Conservation (phyloP, 139 green algal genomes). For the Micractinium sp. region DNA sequence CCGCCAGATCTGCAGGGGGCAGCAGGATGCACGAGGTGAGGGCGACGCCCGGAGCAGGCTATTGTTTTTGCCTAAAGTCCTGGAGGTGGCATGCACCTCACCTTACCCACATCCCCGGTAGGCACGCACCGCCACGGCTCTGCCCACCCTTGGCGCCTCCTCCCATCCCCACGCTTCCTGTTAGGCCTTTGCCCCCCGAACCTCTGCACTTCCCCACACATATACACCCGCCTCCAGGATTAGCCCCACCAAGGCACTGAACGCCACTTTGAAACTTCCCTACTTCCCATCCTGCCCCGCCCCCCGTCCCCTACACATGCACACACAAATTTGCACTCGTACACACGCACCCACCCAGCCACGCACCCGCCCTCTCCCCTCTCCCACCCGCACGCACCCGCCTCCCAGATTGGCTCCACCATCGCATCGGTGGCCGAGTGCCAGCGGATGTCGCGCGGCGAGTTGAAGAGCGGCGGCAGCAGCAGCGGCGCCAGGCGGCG, state of each 20-base stretch:
- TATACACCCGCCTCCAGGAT: conserved; percentile 43
- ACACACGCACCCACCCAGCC: neutral
- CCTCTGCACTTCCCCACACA: neutral
- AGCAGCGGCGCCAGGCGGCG: conserved; percentile 51
- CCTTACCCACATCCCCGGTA: no score
- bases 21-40: neutral
- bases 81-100: neutral
- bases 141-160: neutral
- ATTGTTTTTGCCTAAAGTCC: no score
- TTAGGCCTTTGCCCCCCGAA: no score
- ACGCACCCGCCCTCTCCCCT: neutral
- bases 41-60: neutral
- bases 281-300: no score
- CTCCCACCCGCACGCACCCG: neutral
- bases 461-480: conserved; percentile 55
- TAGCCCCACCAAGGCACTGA: neutral
- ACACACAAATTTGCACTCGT: neutral
- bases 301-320: neutral
- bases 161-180: no score
- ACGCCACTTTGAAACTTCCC: no score
- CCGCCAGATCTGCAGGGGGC: neutral
- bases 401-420: conserved; percentile 47
- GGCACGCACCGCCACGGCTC: neutral
- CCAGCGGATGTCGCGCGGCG: conserved; percentile 52
- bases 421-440: conserved; percentile 25